Evolutionary conservation across 2,329 filamentous ascomycete genomes (phyloP).

Genomic region (Sarocladiaceae sp.): DNA sequence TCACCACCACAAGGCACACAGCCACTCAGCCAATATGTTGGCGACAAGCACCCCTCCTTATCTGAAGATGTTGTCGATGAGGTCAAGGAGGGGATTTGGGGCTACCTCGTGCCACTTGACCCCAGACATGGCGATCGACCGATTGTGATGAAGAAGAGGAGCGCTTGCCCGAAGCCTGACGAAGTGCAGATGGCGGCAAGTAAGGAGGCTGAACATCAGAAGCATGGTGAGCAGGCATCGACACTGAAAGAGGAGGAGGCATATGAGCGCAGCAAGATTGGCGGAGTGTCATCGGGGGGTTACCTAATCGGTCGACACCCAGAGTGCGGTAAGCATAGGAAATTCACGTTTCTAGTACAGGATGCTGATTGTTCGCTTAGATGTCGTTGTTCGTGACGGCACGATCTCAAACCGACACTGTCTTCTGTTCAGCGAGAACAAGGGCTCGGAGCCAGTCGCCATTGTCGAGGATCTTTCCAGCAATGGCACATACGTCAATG

Average conservation of each 20-base stretch:
- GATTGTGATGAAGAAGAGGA: slow-evolving; percentile 69
- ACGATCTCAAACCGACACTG: slow-evolving; percentile 87
- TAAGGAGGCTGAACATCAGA: slow-evolving; percentile 22
- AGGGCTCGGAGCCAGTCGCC: slow-evolving; percentile 57
- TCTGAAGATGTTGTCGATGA: slow-evolving; percentile 85
- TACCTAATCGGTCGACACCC: slow-evolving; percentile 91
- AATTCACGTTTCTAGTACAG: neutral
- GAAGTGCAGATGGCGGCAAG: slow-evolving; percentile 31
- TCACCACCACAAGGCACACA: slow-evolving; percentile 62
- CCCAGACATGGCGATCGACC: slow-evolving; percentile 62
- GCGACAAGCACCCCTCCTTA: slow-evolving; percentile 63
- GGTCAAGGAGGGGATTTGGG: slow-evolving; percentile 84
- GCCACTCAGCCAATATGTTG: slow-evolving; percentile 65
- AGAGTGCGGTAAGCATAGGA: slow-evolving; percentile 73
- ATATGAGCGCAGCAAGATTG: slow-evolving; percentile 59
- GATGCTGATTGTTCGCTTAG: slow-evolving; percentile 25
- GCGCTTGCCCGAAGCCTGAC: slow-evolving; percentile 60
- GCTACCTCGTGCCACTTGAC: slow-evolving; percentile 83
- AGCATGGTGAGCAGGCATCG: slow-evolving; percentile 39
- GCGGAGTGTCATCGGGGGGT: slow-evolving; percentile 66
- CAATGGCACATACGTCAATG: slow-evolving; percentile 96
- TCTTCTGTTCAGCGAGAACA: slow-evolving; percentile 60
- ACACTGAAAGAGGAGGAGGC: slow-evolving; percentile 51
- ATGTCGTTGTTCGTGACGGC: slow-evolving; percentile 70
- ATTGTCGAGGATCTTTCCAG: slow-evolving; percentile 90